Conservation (phyloP, 2,329 filamentous ascomycete species). For the Penicillium crustosum region DNA sequence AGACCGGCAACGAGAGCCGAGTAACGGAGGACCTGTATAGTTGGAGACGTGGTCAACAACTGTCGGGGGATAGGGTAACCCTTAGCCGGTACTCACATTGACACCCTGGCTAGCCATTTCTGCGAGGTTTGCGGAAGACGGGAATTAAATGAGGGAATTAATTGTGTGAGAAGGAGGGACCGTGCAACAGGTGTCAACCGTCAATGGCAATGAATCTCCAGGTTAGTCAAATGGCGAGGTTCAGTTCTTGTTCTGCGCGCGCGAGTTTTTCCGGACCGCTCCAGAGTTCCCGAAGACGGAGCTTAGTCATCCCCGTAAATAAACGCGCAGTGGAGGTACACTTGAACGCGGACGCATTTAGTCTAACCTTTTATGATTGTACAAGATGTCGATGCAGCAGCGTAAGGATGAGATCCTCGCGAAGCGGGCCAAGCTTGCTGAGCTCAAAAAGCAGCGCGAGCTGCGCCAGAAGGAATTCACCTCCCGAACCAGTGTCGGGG, state of each 20-base stretch:
- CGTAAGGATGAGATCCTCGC: constrained; percentile 93
- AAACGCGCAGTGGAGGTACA: constrained; percentile 16
- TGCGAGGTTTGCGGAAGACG: constrained; percentile 47
- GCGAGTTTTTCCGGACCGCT: constrained; percentile 43
- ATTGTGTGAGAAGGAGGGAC: constrained; percentile 32
- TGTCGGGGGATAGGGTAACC: constrained; percentile 17
- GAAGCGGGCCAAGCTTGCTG: constrained; percentile 94
- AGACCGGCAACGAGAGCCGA: constrained; percentile 87
- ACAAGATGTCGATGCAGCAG: constrained; percentile 55
- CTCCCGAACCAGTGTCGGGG: constrained; percentile 67
- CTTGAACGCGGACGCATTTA: constrained; percentile 8
- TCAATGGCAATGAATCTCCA: constrained; percentile 41
- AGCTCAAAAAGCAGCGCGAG: constrained; percentile 90
- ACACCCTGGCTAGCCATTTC: constrained; percentile 66
- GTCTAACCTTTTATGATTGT: constrained; percentile 6
- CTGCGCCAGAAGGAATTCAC: constrained; percentile 74
- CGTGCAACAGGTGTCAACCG: constrained; percentile 35
- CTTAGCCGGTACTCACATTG: constrained; percentile 54
- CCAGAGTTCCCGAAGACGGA: constrained; percentile 15
- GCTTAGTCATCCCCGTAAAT: constrained; percentile 44
- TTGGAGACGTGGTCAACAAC: constrained; percentile 19
- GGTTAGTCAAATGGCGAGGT: constrained; percentile 34
- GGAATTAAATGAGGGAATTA: constrained; percentile 31
- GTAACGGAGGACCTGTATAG: constrained; percentile 85
- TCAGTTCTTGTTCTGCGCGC: constrained; percentile 40